Percentiles rank a stretch among this genome's conserved stretches.
phyloP scores from a whole-genome alignment of 441 rosid genomes.

The Mallotus repandus region DNA sequence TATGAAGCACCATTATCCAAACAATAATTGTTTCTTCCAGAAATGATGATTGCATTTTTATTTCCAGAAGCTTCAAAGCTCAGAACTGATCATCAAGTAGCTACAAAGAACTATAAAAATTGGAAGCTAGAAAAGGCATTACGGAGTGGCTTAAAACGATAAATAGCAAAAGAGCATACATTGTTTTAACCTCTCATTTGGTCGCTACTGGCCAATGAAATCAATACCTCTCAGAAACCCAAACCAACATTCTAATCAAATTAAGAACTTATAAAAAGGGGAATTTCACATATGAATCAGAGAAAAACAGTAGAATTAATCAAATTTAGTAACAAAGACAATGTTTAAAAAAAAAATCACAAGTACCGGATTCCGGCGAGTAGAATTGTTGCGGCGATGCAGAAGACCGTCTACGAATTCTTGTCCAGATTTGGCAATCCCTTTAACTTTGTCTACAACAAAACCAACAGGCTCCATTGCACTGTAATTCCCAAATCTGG shows the following conservation, averaged over 20 bases:
- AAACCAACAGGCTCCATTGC: slow-evolving; percentile 57
- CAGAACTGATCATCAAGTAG: no score
- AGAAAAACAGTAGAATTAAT: no score
- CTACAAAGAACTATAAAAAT: no score
- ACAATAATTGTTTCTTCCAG: not conserved
- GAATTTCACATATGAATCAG: no score
- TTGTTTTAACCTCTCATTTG: not conserved
- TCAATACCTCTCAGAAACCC: not conserved
- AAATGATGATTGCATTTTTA: no score
- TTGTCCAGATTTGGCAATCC: slow-evolving; percentile 48
- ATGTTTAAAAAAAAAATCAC: no score
- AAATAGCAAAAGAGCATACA: not conserved
- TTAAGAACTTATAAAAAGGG: not conserved
- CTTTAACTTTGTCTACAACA: slow-evolving; percentile 47
- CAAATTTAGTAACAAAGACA: no score
- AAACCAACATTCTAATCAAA: not conserved
- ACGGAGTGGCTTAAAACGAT: no score
- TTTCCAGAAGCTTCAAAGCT: no score
- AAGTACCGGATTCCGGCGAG: slow-evolving; percentile 69
- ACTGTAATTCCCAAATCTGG: not conserved
- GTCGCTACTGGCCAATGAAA: not conserved
- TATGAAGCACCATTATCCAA: not conserved
- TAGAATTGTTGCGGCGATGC: slow-evolving; percentile 32
- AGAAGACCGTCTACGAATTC: slow-evolving; percentile 44
- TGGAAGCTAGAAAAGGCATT: no score